Evolutionary conservation across 2,329 filamentous ascomycete species (phyloP), one percentile per base, ranked within the genome.

Genomic region (Calonectria hawksworthii): DNA sequence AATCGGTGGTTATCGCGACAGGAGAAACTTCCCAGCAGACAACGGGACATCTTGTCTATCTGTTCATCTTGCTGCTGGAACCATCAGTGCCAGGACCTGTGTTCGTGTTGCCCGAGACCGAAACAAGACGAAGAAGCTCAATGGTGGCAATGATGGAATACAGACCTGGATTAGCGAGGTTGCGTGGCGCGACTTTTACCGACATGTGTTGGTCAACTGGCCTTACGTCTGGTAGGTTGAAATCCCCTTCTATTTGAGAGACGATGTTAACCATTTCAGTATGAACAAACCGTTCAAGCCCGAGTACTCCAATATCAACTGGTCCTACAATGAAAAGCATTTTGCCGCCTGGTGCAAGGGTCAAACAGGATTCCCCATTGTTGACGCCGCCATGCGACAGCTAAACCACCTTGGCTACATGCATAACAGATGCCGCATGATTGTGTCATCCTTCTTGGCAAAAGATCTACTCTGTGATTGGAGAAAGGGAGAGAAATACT

Each of bases 101-200:
- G 88, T 96, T 8, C 86, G 89, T 4, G 86, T 87, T 34, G 94
- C 95, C 0, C 88, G 91, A 38, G 89, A 92, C 70, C 85, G 87
- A 36, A 94, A 95, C 80, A 91, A 87, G 32, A 90, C 90, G 1
- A 91, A 90, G 82, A 91, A 92, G 72, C 88, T 98, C 2, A 91
- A 95, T 74, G 90, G 87, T 1, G 93, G 94, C 0, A 89, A 90
- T 26, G 85, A 90, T 21, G 94, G 94, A 0, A 93, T 94, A 72
- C 87, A 90, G 66, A 88, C 89, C 0, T 98, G 95, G 95, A 95
- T 97, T 76, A 93, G 93, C 68, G 95, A 98, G 83, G 89, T 98
- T 4, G 95, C 94, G 0, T 97, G 95, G 95, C 89, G 95, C 18
- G 95, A 98, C 80, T 98, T 98, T 81, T 98, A 98, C 86, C 95